Base-by-base conservation (phyloP, 2,329 filamentous ascomycete species). In the Mycosphaerella arachidis region DNA sequence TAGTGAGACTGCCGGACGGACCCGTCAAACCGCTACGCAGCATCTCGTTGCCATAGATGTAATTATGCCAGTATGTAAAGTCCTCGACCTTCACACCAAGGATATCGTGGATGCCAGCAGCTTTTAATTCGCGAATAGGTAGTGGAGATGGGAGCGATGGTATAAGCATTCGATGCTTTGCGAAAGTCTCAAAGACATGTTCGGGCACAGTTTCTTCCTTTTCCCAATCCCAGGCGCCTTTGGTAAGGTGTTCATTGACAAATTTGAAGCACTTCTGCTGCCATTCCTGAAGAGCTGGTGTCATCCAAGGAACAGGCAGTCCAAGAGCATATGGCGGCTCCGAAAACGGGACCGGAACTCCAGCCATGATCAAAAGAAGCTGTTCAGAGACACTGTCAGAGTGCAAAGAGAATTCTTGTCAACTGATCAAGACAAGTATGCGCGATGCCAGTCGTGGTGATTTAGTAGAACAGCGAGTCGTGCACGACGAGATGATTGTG, bases 31-130 rank as follows among this genome's bases (percentile, higher is more conserved):
- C 89, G 1, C 80, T 82, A 13, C 87, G 81, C 16, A 81, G 77
- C 82, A 91, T 85, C 82, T 90, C 89, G 68, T 91, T 88, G 4
- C 77, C 75, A 68, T 87, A 91, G 54, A 92, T 91, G 56, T 86
- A 79, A 0, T 81, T 84, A 70, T 92, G 88, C 9, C 90, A 77
- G 65, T 87, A 86, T 68, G 90, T 88, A 76, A 86, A 92, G 29
- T 92, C 86, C 69, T 91, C 88, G 1, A 92, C 83, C 64, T 84
- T 85, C 1, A 87, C 73, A 1, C 87, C 87, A 0, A 87, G 77
- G 45, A 92, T 83, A 66, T 88, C 82, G 59, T 85, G 76, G 50
- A 91, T 86, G 0, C 86, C 87, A 18, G 88, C 68, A 48, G 78
- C 81, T 72, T 86, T 86, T 61, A 91, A 75, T 84, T 87, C 88